Evolutionary conservation across 768 basidiomycete genomes (phyloP), one percentile per base, ranked within the genome.

Genomic region (Tylopilus plumbeoviolaceoides): DNA sequence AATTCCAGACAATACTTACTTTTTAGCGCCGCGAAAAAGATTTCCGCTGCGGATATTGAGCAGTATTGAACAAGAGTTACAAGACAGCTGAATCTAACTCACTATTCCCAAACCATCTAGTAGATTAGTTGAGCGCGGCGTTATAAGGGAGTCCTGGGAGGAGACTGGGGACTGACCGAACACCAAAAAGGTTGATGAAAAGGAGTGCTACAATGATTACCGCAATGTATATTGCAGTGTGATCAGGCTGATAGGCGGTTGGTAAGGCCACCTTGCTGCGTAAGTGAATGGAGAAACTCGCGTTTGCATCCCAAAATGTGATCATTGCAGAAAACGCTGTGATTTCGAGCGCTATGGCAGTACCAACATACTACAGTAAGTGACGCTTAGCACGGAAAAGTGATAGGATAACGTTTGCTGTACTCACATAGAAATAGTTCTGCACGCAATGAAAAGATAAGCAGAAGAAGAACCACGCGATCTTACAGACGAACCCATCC

Each of bases 261-360:
- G 50, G 61, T 42, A 25, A 70, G 21, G 63, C 57, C 17, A 7
- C 20, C 20, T 14, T 7, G 35, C 35, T 17, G 4, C 10, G 9
- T 8, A 7, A 23, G 20, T 8, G 23, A 44, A 17, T 28, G 11
- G 1, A 20, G 18, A 3, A 7, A 17, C 59, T 47, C 21, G 64
- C 62, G 12, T 64, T 48, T 4, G 12, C 12, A 62, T 77, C 74
- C 81, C 81, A 83, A 65, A 77, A 81, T 33, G 70, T 65, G 46
- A 82, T 70, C 48, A 83, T 61, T 20, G 79, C 66, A n/a, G 76
- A 66, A 7, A 78, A 73, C 2, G 81, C 81, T 18, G 75, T 75
- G 38, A 82, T 72, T 59, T 81, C 80, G 20, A 78, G 73, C 2
- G 78, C 75, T 17, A 79, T 60, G 5, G 76, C 73, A 56, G 75